Conservation (phyloP, 306 rosid species). For the Cucurbita ficifolia region DNA sequence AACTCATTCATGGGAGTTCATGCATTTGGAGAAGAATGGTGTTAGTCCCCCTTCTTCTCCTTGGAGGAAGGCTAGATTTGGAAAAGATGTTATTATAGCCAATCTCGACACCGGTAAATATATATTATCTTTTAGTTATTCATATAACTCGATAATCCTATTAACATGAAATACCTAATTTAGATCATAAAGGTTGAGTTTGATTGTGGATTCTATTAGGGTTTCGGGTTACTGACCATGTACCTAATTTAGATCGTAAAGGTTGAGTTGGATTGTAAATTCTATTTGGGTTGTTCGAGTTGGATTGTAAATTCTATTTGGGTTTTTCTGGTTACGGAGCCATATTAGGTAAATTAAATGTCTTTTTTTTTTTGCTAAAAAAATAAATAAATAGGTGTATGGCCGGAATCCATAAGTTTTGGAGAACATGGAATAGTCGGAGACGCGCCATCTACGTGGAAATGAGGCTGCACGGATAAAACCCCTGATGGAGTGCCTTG, state of each 20-base stretch:
- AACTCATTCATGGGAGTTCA: conserved; percentile 58
- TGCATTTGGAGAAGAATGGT: conserved; percentile 32
- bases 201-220: no score
- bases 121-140: no score
- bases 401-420: conserved; percentile 56
- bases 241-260: no score
- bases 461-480: conserved; percentile 32
- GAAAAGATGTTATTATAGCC: conserved; percentile 46
- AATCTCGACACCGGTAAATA: conserved; percentile 49
- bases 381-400: background rate
- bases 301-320: no score
- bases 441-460: conserved; percentile 56
- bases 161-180: no score
- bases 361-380: background rate
- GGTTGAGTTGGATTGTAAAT: no score
- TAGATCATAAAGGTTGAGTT: no score
- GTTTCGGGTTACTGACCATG: no score
- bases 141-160: no score
- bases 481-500: conserved; percentile 22
- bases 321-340: no score
- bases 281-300: no score
- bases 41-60: conserved; percentile 13
- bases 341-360: background rate
- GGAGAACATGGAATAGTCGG: conserved; percentile 36
- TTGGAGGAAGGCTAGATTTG: conserved; percentile 39